Evolutionary conservation across 768 basidiomycete species (phyloP).

Genomic region (Tremella fuciformis): DNA sequence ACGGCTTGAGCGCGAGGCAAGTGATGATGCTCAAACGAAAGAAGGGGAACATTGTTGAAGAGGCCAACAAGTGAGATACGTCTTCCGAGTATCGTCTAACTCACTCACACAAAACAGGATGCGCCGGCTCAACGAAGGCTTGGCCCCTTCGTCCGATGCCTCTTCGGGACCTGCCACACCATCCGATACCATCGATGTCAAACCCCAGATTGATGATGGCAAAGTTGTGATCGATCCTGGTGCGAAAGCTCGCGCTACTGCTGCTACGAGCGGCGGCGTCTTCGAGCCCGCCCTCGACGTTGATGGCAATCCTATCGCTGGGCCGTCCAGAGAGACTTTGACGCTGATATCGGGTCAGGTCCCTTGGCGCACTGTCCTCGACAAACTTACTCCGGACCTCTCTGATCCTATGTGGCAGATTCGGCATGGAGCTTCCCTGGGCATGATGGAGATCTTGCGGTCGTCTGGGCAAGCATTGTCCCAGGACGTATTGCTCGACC

Average conservation of each 20-base stretch:
- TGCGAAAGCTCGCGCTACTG: conserved; percentile 51
- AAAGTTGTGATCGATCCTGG: conserved; percentile 51
- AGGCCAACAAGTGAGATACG: conserved; percentile 43
- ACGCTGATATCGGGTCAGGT: conserved; percentile 23
- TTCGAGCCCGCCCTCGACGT: conserved; percentile 40
- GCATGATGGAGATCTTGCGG: conserved; percentile 73
- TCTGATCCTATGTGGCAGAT: conserved; percentile 85
- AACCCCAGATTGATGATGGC: conserved; percentile 14
- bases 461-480: conserved; percentile 17
- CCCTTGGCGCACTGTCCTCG: conserved; percentile 61
- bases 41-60: conserved; percentile 70
- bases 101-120: conserved; percentile 20
- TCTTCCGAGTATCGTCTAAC: background rate
- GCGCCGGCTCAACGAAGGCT: conserved; percentile 32
- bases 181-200: conserved; percentile 4
- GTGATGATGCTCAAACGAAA: conserved; percentile 92
- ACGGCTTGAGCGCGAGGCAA: conserved; percentile 80
- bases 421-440: conserved; percentile 89
- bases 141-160: conserved; percentile 14
- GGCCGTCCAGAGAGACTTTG: conserved; percentile 12
- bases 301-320: conserved; percentile 32
- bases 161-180: conserved; percentile 25
- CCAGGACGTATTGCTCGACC: conserved; percentile 45
- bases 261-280: conserved; percentile 31
- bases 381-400: conserved; percentile 74